These are phyloP conservation scores for Calvatia gigantea DNA, from an alignment of 768 basidiomycete species.

Conservation along the genomic window DNA sequence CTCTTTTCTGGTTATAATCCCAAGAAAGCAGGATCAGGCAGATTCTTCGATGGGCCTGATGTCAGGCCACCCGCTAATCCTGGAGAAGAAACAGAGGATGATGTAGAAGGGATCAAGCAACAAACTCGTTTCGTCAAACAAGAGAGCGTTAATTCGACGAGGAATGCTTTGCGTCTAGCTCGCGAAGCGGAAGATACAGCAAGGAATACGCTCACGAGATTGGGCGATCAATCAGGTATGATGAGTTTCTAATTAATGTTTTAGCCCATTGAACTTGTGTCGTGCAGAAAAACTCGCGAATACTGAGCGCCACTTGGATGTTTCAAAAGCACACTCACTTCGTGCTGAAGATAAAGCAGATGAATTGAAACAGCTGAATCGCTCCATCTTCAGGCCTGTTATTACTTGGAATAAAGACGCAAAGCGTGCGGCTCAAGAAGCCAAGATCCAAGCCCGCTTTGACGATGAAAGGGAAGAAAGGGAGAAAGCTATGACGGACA, in stretches of 20 bases:
- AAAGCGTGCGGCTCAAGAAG: constrained; percentile 85
- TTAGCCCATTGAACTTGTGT: constrained; percentile 1
- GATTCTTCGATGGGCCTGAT: constrained; percentile 66
- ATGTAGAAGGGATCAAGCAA: constrained; percentile 92
- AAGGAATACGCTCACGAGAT: constrained; percentile 71
- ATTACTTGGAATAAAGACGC: constrained; percentile 91
- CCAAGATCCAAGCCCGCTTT: constrained; percentile 79
- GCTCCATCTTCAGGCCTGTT: constrained; percentile 90
- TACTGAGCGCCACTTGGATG: constrained; percentile 92
- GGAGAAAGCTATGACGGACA: constrained; percentile 82
- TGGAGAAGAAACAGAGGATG: constrained; percentile 80
- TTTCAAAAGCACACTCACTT: constrained; percentile 80
- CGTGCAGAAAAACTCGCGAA: constrained; percentile 79
- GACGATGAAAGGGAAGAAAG: constrained; percentile 82
- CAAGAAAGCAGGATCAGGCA: constrained; percentile 51
- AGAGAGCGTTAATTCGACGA: constrained; percentile 82
- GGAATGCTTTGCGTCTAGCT: constrained; percentile 91
- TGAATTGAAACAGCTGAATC: constrained; percentile 92
- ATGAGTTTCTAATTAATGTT: constrained; percentile 1
- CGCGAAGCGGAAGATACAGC: constrained; percentile 97
- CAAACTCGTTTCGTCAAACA: constrained; percentile 88
- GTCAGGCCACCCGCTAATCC: constrained; percentile 43
- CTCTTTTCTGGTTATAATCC: constrained; percentile 76
- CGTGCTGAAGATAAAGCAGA: constrained; percentile 92
- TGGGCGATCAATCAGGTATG: constrained; percentile 93